Evolutionary conservation across 768 basidiomycete species (phyloP).

Genomic region (Suillus alpinus): DNA sequence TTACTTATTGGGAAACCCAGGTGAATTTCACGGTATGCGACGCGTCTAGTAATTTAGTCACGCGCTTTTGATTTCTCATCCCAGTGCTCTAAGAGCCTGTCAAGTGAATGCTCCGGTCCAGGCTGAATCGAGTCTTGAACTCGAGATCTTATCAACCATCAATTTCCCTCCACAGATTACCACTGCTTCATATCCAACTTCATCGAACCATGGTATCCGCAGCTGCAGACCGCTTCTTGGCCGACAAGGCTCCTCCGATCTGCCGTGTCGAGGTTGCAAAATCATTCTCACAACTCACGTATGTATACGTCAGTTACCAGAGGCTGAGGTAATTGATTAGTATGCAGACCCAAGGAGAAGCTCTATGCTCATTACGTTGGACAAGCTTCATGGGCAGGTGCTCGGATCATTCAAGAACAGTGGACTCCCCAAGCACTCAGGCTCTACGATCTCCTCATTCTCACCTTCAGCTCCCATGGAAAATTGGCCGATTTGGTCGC

Average conservation of each 20-base stretch:
- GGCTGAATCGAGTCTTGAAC: conserved; percentile 7
- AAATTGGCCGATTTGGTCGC: conserved; percentile 53
- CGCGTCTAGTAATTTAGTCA: neutral
- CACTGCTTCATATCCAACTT: neutral
- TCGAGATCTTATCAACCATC: conserved; percentile 7
- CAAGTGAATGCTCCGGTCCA: conserved; percentile 6
- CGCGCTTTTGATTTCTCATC: neutral
- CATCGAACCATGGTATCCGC: conserved; percentile 32
- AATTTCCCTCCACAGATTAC: neutral
- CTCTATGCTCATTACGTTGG: conserved; percentile 73
- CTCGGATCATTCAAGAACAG: conserved; percentile 79
- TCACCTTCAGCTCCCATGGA: conserved; percentile 61
- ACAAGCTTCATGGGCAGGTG: conserved; percentile 81
- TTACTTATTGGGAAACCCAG: too few species aligned
- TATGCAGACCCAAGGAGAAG: conserved; percentile 66
- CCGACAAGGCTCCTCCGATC: conserved; percentile 74
- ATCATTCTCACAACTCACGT: conserved; percentile 72
- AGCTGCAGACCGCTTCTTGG: conserved; percentile 60
- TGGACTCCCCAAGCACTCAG: conserved; percentile 71
- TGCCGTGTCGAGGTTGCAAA: conserved; percentile 68
- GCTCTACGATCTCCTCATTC: conserved; percentile 70
- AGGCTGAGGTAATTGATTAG: neutral
- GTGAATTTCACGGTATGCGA: too few species aligned
- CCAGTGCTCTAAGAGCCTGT: neutral
- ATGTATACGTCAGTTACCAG: conserved; percentile 6